Conservation (phyloP, 1,284 basidiomycete genomes). For the Somion occarium region DNA sequence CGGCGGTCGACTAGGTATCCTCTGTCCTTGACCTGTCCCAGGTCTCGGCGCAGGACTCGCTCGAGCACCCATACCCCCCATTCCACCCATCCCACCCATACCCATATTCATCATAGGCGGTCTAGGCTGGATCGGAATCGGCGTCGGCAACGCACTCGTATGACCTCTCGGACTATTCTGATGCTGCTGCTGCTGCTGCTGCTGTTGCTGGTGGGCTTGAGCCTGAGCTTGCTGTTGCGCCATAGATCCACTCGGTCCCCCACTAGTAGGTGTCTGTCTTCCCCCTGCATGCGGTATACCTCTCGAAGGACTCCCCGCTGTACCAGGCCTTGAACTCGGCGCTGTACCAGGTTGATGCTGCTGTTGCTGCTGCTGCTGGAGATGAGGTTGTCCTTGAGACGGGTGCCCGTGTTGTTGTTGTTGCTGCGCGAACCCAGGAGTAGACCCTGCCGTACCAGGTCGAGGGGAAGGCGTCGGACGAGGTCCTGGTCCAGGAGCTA, state of each 20-base stretch:
- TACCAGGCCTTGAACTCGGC: conserved; percentile 10
- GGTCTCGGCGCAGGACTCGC: conserved; percentile 14
- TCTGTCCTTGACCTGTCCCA: conserved; percentile 13
- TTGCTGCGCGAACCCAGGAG: conserved; percentile 15
- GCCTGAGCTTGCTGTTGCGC: conserved; percentile 1
- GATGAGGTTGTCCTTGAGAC: conserved; percentile 13
- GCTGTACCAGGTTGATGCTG: conserved; percentile 14
- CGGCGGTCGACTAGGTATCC: conserved; percentile 13
- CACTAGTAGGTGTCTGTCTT: background rate
- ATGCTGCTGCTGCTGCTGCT: conserved; percentile 2
- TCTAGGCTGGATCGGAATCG: conserved; percentile 21
- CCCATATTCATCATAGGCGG: conserved; percentile 5
- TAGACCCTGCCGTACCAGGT: conserved; percentile 24
- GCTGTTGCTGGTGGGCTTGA: conserved; percentile 5
- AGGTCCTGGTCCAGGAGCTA: conserved; percentile 6
- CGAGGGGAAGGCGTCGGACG: conserved; percentile 24
- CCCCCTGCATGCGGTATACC: conserved; percentile 7
- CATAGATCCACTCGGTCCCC: conserved; percentile 6
- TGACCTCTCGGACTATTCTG: conserved; percentile 1
- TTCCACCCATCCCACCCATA: conserved; percentile 9
- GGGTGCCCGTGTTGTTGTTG: conserved; percentile 13
- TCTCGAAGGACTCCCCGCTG: conserved; percentile 9
- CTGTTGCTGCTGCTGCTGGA: conserved; percentile 13
- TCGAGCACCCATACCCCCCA: background rate
- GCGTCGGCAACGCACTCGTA: conserved; percentile 6